phyloP scores from a whole-genome alignment of 129 eudicot species.

The Helichrysum umbraculigerum region DNA sequence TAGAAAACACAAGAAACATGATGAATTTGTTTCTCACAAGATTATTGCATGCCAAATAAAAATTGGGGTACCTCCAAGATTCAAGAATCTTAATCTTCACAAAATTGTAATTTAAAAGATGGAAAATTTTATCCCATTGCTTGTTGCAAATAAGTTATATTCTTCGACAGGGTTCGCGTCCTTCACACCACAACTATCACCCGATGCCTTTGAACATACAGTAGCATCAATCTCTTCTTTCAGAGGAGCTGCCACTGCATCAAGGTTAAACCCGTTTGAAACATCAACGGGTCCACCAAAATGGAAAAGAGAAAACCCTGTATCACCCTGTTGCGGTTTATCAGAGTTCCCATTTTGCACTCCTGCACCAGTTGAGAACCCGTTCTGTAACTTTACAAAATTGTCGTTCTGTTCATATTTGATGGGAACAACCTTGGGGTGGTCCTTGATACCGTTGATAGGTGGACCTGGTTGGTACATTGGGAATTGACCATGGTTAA shows the following conservation, averaged over 20 bases:
- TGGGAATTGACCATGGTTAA: slow-evolving; percentile 56
- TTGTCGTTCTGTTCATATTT: slow-evolving; percentile 11
- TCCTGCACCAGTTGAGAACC: slow-evolving; percentile 4
- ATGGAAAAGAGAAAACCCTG: slow-evolving; percentile 84
- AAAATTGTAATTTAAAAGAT: slow-evolving; percentile 40
- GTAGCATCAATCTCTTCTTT: slow-evolving; percentile 42
- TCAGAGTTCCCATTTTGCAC: slow-evolving; percentile 33
- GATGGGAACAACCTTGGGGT: slow-evolving; percentile 17
- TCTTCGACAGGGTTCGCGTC: slow-evolving; percentile 45
- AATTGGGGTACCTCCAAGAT: slow-evolving; percentile 26
- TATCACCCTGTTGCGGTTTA: slow-evolving; percentile 31
- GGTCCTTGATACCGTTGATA: slow-evolving; percentile 42
- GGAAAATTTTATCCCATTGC: slow-evolving; percentile 67
- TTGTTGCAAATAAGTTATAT: slow-evolving; percentile 78
- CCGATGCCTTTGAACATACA: slow-evolving; percentile 23
- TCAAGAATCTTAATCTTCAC: slow-evolving; percentile 20
- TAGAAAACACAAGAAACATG: slow-evolving; percentile 24
- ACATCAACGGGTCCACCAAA: slow-evolving; percentile 90
- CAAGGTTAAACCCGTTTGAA: slow-evolving; percentile 42
- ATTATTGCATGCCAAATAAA: slow-evolving; percentile 59
- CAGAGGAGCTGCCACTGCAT: background rate
- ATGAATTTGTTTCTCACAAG: slow-evolving; percentile 39
- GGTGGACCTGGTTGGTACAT: slow-evolving; percentile 56
- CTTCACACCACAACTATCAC: slow-evolving; percentile 22
- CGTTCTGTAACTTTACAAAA: slow-evolving; percentile 29